Evolutionary conservation across 768 basidiomycete species (phyloP).

Genomic region (Tephrocybe sp.): DNA sequence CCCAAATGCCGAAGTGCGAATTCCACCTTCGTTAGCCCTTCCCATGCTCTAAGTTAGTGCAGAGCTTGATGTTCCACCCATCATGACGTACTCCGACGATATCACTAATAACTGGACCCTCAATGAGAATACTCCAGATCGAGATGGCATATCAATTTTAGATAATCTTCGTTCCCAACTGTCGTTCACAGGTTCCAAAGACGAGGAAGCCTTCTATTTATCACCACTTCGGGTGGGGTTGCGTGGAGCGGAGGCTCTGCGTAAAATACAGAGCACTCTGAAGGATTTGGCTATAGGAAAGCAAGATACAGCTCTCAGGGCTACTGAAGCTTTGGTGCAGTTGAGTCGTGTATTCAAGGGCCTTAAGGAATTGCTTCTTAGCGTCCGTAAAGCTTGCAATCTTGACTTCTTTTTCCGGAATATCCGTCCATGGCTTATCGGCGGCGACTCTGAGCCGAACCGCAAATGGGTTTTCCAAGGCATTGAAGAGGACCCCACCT

Average conservation of each 20-base stretch:
- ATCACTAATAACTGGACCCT: constrained; percentile 83
- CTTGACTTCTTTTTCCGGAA: constrained; percentile 69
- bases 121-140: constrained; percentile 27
- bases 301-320: constrained; percentile 58
- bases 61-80: constrained; percentile 76
- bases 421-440: constrained; percentile 80
- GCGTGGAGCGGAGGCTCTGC: constrained; percentile 76
- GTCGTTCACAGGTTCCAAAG: constrained; percentile 74
- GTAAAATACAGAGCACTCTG: constrained; percentile 79
- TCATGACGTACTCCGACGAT: constrained; percentile 87
- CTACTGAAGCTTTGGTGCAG: constrained; percentile 61
- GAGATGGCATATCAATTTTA: constrained; percentile 39
- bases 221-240: constrained; percentile 84
- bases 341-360: constrained; percentile 65
- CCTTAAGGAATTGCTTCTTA: constrained; percentile 55
- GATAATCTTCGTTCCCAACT: constrained; percentile 63
- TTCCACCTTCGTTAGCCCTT: constrained; percentile 69
- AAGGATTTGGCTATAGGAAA: constrained; percentile 80
- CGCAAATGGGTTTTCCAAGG: constrained; percentile 63
- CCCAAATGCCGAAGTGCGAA: constrained; percentile 42
- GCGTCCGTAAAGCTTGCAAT: constrained; percentile 66
- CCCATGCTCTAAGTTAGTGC: constrained; percentile 74
- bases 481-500: constrained; percentile 40
- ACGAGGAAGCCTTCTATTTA: constrained; percentile 87
- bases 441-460: constrained; percentile 50